A percentile compares a stretch with the other conserved stretches of the same genome.
These are phyloP conservation scores for Lichtheimia corymbifera DNA, from an alignment of 371 early-diverging fungal species.

Conservation along the genomic window DNA sequence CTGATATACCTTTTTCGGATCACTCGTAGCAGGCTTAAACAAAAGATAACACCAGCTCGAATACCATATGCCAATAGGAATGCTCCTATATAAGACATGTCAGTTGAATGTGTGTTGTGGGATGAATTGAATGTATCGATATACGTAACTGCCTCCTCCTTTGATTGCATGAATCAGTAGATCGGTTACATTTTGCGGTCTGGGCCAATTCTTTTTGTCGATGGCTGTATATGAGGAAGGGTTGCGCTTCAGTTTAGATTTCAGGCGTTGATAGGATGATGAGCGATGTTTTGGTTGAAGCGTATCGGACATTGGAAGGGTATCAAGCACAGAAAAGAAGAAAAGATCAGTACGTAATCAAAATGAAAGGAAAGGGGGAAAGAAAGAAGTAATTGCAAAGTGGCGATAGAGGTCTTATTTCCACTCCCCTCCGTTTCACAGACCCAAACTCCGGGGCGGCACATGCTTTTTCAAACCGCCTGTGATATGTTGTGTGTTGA, in stretches of 20 bases:
- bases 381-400: not conserved
- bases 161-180: conserved; percentile 45
- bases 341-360: conserved; percentile 1
- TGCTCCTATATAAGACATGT: conserved; percentile 29
- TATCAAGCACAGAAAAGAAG: not conserved
- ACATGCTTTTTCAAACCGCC: not conserved
- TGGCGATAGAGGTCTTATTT: not conserved
- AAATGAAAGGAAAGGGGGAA: conserved; percentile 5
- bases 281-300: conserved; percentile 8
- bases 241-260: conserved; percentile 37
- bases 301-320: not conserved
- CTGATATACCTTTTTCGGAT: conserved; percentile 43
- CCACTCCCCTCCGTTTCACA: conserved; percentile 6
- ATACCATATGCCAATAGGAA: conserved; percentile 52
- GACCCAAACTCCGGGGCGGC: conserved; percentile 8
- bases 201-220: conserved; percentile 35
- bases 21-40: conserved; percentile 45
- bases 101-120: not conserved
- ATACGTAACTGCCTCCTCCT: conserved; percentile 46
- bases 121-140: not conserved
- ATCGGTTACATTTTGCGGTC: conserved; percentile 33
- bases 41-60: conserved; percentile 50
- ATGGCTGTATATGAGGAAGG: conserved; percentile 32
- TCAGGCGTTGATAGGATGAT: conserved; percentile 43
- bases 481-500: too few relatives aligned